Conservation (phyloP, 768 basidiomycete genomes). For the Austroboletus eburneus region DNA sequence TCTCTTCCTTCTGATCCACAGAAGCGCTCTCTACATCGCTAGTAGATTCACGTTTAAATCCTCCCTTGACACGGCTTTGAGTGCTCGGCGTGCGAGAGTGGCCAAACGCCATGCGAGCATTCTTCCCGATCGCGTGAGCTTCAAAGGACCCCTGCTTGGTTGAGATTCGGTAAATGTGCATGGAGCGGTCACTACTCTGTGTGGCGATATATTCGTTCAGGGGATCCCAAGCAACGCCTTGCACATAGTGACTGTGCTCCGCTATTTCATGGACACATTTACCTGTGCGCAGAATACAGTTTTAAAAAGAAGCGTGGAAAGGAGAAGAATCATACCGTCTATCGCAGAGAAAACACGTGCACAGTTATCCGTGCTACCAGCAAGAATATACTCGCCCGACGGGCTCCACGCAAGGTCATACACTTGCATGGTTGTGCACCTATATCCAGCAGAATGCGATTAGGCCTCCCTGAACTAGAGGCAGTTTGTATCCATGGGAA, state of each 20-base stretch:
- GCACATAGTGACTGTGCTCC: slow-evolving; percentile 95
- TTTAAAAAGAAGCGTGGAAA: neutral
- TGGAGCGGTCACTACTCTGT: slow-evolving; percentile 92
- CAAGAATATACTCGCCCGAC: slow-evolving; percentile 86
- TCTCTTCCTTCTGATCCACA: slow-evolving; percentile 52
- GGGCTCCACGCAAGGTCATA: slow-evolving; percentile 99
- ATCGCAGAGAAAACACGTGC: slow-evolving; percentile 75
- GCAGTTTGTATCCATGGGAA: neutral
- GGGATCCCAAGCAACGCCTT: slow-evolving; percentile 99
- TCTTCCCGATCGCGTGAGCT: slow-evolving; percentile 87
- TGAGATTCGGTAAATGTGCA: slow-evolving; percentile 88
- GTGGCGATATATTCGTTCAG: slow-evolving; percentile 96
- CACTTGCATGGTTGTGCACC: slow-evolving; percentile 92
- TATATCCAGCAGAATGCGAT: slow-evolving; percentile 28
- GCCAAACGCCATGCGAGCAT: slow-evolving; percentile 64
- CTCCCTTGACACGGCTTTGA: slow-evolving; percentile 50
- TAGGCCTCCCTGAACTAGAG: neutral
- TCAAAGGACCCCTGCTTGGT: slow-evolving; percentile 80
- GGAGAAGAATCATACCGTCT: slow-evolving; percentile 51
- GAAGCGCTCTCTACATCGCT: slow-evolving; percentile 72
- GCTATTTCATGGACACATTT: slow-evolving; percentile 86
- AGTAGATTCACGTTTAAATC: slow-evolving; percentile 67
- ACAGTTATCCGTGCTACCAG: slow-evolving; percentile 96
- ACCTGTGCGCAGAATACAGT: slow-evolving; percentile 39
- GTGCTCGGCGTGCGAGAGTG: slow-evolving; percentile 70